Conservation (phyloP, 2,329 filamentous ascomycete genomes). For the Alternaria tenuissima region DNA sequence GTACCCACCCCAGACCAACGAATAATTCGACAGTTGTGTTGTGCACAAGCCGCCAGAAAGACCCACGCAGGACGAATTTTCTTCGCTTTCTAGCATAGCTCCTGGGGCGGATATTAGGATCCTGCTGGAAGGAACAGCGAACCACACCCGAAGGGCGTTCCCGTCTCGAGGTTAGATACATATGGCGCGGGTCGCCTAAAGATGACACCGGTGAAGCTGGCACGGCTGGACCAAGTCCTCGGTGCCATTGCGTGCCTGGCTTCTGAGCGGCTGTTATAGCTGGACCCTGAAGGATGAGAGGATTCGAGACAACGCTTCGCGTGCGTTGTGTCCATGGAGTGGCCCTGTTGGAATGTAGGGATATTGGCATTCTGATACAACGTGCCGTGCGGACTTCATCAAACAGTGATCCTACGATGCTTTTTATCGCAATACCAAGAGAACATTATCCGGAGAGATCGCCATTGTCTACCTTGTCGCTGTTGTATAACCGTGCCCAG, state of each 20-base stretch:
- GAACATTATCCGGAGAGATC: not conserved
- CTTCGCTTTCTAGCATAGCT: slow-evolving; percentile 6
- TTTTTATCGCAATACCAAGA: not conserved
- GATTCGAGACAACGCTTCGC: not conserved
- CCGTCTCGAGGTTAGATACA: slow-evolving; percentile 7
- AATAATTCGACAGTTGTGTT: slow-evolving; percentile 9
- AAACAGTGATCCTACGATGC: not conserved
- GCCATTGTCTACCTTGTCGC: not conserved
- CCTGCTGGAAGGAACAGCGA: slow-evolving; percentile 9
- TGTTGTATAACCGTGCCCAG: slow-evolving; percentile 1
- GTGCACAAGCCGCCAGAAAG: slow-evolving; percentile 1
- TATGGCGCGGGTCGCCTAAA: slow-evolving; percentile 12
- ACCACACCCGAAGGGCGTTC: slow-evolving; percentile 6
- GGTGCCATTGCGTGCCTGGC: not conserved
- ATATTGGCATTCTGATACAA: not conserved
- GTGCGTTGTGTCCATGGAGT: not conserved
- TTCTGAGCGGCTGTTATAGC: not conserved
- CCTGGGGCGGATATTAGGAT: slow-evolving; percentile 8
- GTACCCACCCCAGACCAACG: slow-evolving; percentile 4
- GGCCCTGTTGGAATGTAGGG: not conserved
- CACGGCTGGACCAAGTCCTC: slow-evolving; percentile 10
- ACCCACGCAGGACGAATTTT: slow-evolving; percentile 13
- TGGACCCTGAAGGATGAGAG: slow-evolving; percentile 1
- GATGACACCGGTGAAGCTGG: slow-evolving; percentile 5
- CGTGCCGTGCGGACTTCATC: not conserved